Evolutionary conservation across 345 rosid genomes (phyloP).

Genomic region (Eucalyptus decipiens): DNA sequence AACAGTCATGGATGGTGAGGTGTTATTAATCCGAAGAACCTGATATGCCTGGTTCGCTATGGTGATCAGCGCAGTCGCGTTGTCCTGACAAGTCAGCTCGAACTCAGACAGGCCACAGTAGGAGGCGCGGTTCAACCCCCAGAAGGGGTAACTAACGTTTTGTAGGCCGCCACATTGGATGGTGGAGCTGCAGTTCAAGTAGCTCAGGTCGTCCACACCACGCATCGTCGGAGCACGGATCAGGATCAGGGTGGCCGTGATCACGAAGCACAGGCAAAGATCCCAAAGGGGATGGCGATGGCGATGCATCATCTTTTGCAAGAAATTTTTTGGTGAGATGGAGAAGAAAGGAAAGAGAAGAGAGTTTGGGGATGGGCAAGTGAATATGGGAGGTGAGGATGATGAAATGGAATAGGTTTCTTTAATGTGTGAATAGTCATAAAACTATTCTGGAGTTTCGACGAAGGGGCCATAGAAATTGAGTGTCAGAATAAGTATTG

Average conservation of each 20-base stretch:
- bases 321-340: not conserved
- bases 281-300: not conserved
- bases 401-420: not conserved
- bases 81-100: not conserved
- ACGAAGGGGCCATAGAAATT: not conserved
- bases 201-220: not conserved
- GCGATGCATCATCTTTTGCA: not conserved
- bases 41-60: not conserved
- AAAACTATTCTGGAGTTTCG: not conserved
- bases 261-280: not conserved
- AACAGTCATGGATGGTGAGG: not conserved
- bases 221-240: not conserved
- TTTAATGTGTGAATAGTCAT: not conserved
- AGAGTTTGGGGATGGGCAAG: not conserved
- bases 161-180: not conserved
- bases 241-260: not conserved
- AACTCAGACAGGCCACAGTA: not conserved
- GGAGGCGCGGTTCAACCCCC: not conserved
- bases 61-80: not conserved
- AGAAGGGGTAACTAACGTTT: not conserved
- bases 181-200: not conserved
- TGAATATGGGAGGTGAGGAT: not conserved
- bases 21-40: not conserved
- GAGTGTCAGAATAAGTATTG: not conserved
- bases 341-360: not conserved